Base-by-base conservation (phyloP, 2,329 filamentous ascomycete genomes). In the Penicillium verrucosum region DNA sequence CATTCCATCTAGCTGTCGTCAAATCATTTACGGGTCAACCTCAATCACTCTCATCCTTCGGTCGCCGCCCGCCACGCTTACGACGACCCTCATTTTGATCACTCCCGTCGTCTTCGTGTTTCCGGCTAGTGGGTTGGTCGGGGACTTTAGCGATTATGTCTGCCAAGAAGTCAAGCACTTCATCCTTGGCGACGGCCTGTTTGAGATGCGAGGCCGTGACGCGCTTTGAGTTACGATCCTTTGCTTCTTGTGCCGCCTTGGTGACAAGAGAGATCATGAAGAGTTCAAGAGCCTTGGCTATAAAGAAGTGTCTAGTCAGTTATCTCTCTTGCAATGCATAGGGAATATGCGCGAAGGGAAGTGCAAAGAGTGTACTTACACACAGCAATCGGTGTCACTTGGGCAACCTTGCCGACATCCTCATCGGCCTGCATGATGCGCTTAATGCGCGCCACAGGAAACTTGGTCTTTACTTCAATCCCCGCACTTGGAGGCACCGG, bases 401-500 rank as follows among this genome's bases (percentile, higher is more conserved):
- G 94, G 4, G 94, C 92, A 10, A 99, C 94, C 77, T 99, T 99
- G 60, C 94, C 94, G 0, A 99, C 92, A 73, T 99, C 94, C 71
- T 99, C 94, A 70, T 99, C 94, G 11, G 93, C 93, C 77, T 99
- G 94, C 94, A 99, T 97, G 69, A 99, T 97, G 50, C 94, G 87
- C 81, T 99, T 99, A 80, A 99, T 99, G 60, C 94, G 85, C 14
- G 94, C 94, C 32, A 96, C 96, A 1, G 94, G 94, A 69, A 99
- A 99, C 69, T 97, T 97, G 34, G 93, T 97, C 75, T 86, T 90
- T 66, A 99, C 91, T 42, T 91, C 75, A 77, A 96, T 77, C 74
- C 84, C 73, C 77, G 85, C 75, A 51, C 72, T 70, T 45, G 73
- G 69, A 41, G 68, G 66, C 41, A 70, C 60, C 37, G 49, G 38